These are phyloP conservation scores for Elaeagnus macrophylla DNA, from an alignment of 306 rosid species.

Conservation along the genomic window DNA sequence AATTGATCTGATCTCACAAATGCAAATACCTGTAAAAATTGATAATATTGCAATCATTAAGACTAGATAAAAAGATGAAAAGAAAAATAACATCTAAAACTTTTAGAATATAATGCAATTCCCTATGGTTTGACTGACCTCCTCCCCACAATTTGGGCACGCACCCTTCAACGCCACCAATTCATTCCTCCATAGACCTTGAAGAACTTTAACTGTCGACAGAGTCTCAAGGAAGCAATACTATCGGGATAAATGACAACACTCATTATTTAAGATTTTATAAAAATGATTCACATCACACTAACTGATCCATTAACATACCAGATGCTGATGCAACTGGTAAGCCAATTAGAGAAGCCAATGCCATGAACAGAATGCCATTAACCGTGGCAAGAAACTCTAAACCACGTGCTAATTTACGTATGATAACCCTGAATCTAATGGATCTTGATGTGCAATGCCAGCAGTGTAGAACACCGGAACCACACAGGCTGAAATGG, in stretches of 20 bases:
- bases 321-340: conserved; percentile 82
- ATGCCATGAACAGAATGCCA: conserved; percentile 37
- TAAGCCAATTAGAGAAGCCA: conserved; percentile 57
- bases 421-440: conserved; percentile 33
- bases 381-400: conserved; percentile 42
- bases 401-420: conserved; percentile 33
- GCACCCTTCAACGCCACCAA: conserved; percentile 76
- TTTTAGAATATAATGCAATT: neutral
- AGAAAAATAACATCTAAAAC: neutral
- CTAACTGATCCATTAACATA: conserved; percentile 11
- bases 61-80: neutral
- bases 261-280: neutral
- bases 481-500: conserved; percentile 53
- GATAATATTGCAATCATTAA: neutral
- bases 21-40: conserved; percentile 70
- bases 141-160: conserved; percentile 92
- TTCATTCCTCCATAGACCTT: conserved; percentile 73
- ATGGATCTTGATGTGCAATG: conserved; percentile 51
- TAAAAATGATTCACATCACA: neutral
- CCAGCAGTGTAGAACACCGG: conserved; percentile 46
- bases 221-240: conserved; percentile 2
- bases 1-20: conserved; percentile 58
- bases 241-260: neutral
- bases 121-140: conserved; percentile 39
- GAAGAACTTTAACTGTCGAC: conserved; percentile 65